Base-by-base conservation (phyloP, 768 basidiomycete species). In the Termitomyces sp. region DNA sequence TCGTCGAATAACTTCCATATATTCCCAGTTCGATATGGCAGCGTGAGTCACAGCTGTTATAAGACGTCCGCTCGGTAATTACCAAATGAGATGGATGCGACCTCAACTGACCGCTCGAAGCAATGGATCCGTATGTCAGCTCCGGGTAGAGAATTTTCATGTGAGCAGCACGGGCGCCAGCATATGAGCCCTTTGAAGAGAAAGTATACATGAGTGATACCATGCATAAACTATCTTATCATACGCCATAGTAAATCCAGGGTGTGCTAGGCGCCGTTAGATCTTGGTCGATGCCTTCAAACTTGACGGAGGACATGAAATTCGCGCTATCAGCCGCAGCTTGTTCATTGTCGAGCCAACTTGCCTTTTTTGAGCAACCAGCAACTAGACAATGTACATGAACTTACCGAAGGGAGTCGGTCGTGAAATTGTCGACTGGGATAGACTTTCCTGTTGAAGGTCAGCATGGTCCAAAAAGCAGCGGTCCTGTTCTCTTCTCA, bases 171-270 rank as follows among this genome's bases (percentile, higher is more conserved):
- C 94, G 85, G 8, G 94, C 95, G 58, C 95, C 95, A 10, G 94
- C 94, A 62, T 96, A 96, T 0, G 91, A 94, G 8, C 90, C 89
- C 87, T 88, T 62, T 5, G 41, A 12, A 40, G 12, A 46, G n/a
- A 31, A 48, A 60, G 37, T 19, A 30, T 40, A 40, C 19, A 60
- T 48, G 17, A 52, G 55, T 35, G 51, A 28, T n/a, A n/a, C 44
- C 12, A 21, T 42, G 30, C 21, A 54, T 5, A 28, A 52, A 57
- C 26, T 21, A 51, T 23, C 21, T 19, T 17, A 59, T 63, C 83
- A 42, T 68, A 92, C 94, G 14, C 96, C 96, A 64, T 96, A 96
- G 68, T 96, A 94, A 54, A 94, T 92, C 91, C 91, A 94, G 9
- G 91, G 89, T 1, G 86, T 86, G 30, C 72, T 73, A 17, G 87